These are phyloP conservation scores for Penicillium sp. DNA, from an alignment of 2,329 filamentous ascomycete genomes.

Conservation along the genomic window DNA sequence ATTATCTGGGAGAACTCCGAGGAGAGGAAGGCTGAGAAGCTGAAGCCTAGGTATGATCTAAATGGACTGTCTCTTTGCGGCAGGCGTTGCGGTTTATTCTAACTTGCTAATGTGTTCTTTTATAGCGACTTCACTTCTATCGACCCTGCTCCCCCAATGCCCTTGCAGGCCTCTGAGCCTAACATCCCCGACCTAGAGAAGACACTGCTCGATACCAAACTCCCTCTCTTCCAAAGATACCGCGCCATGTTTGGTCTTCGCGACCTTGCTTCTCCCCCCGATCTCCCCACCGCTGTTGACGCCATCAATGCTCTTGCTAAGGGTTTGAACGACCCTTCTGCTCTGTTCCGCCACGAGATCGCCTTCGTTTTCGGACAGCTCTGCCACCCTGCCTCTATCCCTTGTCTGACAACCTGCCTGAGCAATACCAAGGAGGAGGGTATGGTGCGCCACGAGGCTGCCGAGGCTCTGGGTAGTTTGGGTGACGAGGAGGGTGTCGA, in stretches of 20 bases:
- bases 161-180: slow-evolving; percentile 63
- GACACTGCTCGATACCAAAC: slow-evolving; percentile 75
- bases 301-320: slow-evolving; percentile 84
- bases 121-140: slow-evolving; percentile 90
- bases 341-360: slow-evolving; percentile 95
- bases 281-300: slow-evolving; percentile 85
- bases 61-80: background rate
- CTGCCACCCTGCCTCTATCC: slow-evolving; percentile 94
- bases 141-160: slow-evolving; percentile 88
- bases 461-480: slow-evolving; percentile 90
- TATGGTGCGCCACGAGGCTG: slow-evolving; percentile 98
- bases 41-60: slow-evolving; percentile 73
- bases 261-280: slow-evolving; percentile 90
- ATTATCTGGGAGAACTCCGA: slow-evolving; percentile 91
- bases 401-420: slow-evolving; percentile 77
- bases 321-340: slow-evolving; percentile 83
- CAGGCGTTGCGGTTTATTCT: background rate
- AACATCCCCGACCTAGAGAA: slow-evolving; percentile 76
- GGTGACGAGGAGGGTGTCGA: slow-evolving; percentile 94
- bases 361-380: slow-evolving; percentile 98
- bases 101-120: slow-evolving; percentile 18
- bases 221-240: slow-evolving; percentile 89
- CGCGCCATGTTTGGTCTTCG: slow-evolving; percentile 97
- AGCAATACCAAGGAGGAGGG: slow-evolving; percentile 80
- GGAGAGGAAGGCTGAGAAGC: slow-evolving; percentile 71